A percentile compares a stretch with the other conserved stretches of the same genome.
phyloP scores from a whole-genome alignment of 768 basidiomycete species.

The Russula foetens region DNA sequence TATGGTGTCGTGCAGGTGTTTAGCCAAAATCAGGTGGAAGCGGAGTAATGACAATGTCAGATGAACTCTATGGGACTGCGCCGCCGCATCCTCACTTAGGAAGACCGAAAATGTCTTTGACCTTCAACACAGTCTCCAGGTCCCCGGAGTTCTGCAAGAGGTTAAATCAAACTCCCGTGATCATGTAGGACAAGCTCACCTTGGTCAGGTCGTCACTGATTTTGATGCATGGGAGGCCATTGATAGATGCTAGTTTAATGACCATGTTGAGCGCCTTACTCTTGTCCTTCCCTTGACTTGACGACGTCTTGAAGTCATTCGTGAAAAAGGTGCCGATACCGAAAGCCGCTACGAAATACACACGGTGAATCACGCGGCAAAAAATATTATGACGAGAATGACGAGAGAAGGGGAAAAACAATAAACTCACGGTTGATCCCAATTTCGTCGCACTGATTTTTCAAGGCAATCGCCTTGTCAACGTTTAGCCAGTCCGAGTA shows the following conservation, averaged over 20 bases:
- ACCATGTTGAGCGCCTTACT: conserved; percentile 91
- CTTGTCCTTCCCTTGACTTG: conserved; percentile 40
- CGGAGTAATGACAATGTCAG: not conserved
- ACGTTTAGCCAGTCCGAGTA: conserved; percentile 79
- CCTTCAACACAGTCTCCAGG: conserved; percentile 36
- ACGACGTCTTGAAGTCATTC: conserved; percentile 66
- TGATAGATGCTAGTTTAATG: conserved; percentile 77
- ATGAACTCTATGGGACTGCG: not conserved
- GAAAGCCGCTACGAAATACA: conserved; percentile 53
- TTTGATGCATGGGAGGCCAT: conserved; percentile 76
- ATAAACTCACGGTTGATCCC: conserved; percentile 53
- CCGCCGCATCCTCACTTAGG: conserved; percentile 16
- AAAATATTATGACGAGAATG: not conserved
- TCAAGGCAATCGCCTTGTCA: conserved; percentile 59
- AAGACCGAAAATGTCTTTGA: conserved; percentile 45
- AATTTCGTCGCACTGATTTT: conserved; percentile 62
- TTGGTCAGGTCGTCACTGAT: conserved; percentile 90
- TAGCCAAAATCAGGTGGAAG: not conserved
- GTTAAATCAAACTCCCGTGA: not conserved
- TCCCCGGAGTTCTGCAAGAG: conserved; percentile 42
- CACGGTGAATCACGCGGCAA: not conserved
- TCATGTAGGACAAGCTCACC: conserved; percentile 29
- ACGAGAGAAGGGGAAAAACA: not conserved
- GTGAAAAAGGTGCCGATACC: conserved; percentile 92
- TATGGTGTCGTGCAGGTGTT: not conserved